Conservation (phyloP, 805 yeast species). For the Candida golubevii region DNA sequence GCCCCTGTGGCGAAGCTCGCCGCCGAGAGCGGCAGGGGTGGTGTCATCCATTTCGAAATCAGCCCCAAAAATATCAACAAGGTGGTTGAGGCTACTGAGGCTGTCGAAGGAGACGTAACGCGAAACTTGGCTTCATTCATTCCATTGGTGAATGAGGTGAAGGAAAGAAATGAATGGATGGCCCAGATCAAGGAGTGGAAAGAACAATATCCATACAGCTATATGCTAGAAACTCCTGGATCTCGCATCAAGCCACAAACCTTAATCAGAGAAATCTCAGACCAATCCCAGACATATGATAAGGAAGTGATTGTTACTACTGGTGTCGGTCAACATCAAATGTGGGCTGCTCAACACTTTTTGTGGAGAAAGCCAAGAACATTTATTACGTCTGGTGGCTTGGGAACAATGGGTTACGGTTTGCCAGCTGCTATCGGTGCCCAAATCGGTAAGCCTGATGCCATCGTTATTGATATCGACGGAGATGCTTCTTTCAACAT, state of each 20-base stretch:
- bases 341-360: constrained; percentile 99
- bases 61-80: constrained; percentile 96
- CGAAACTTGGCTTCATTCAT: constrained; percentile 67
- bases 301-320: constrained; percentile 88
- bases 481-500: constrained; percentile 99
- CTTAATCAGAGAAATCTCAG: constrained; percentile 70
- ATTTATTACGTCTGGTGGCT: constrained; percentile 96
- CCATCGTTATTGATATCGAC: constrained; percentile 92
- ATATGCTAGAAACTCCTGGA: constrained; percentile 75
- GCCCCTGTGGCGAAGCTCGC: constrained; percentile 94
- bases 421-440: constrained; percentile 98
- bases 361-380: constrained; percentile 91
- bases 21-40: constrained; percentile 85
- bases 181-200: constrained; percentile 75
- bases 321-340: constrained; percentile 99
- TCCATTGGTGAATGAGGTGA: constrained; percentile 63
- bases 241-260: constrained; percentile 91
- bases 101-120: constrained; percentile 94
- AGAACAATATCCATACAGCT: constrained; percentile 77
- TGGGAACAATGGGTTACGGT: constrained; percentile 99
- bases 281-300: constrained; percentile 56
- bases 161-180: constrained; percentile 78
- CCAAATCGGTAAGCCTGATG: constrained; percentile 92
- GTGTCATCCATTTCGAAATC: constrained; percentile 94
- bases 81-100: constrained; percentile 94